Base-by-base conservation (phyloP, 306 rosid genomes). In the Medicago lupulina region DNA sequence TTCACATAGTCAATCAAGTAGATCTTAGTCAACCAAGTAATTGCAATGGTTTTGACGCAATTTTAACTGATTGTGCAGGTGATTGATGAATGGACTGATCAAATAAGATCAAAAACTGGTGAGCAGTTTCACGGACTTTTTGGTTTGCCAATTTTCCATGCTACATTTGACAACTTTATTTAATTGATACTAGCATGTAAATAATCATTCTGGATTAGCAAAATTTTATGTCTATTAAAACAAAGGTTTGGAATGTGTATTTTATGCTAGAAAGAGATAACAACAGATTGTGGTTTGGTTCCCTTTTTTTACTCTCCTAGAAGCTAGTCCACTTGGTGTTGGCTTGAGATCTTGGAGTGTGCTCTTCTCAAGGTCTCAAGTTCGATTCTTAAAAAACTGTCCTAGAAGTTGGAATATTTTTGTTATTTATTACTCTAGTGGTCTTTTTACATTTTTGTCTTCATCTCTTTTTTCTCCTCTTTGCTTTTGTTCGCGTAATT, bases 81-180 rank as follows among this genome's bases (percentile, higher is more conserved):
- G 66, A 88, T 83, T 75, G 95, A 90, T 70, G 98, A 94, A 87
- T 94, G 98, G 98, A 85, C 89, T 16, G 76, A 60, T 47, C 98
- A 91, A 90, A 86, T 90, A 76, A 85, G 89, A 83, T 86, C 98
- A 68, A 84, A 80, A 86, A 80, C 87, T 77, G 94, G 98, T 91
- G 76, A 81, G 78, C 40, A 71, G 13, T 84, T 73, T 36, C 70
- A 53, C 9, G 23, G 31, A 54, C 66, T 71, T 71, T 43, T 18
- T 65, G 39, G 75, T 71, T 72, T 81, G 73, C 16, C 68, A 41
- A 49, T 68, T 76, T 49, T 61, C 10, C 16, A 17, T 28, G 0
- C 12, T 51, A 8, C 70, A 51, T 59, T 65, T 53, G 53, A 39
- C 64, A 39, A 18, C 25, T 66, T 53, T 60, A 41, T 67, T 50